Percentiles rank a stretch among this genome's conserved stretches.
These are phyloP conservation scores for Xylaria arbuscula DNA, from an alignment of 2,329 filamentous ascomycete species.

Conservation along the genomic window DNA sequence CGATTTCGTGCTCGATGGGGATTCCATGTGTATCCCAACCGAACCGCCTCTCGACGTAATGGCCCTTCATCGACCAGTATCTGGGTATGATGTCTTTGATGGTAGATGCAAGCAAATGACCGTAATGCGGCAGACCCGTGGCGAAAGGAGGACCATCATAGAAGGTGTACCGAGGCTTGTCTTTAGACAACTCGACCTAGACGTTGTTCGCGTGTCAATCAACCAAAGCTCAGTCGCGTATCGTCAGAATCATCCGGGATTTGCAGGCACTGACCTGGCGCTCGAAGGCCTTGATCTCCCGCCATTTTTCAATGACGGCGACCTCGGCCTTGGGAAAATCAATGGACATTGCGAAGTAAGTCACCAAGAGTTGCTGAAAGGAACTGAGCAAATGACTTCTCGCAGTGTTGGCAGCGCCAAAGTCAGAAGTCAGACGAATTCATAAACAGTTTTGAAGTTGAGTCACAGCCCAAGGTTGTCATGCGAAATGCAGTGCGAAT, in stretches of 20 bases:
- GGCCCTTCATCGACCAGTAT: conserved; percentile 98
- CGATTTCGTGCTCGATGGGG: conserved; percentile 96
- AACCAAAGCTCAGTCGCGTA: conserved; percentile 34
- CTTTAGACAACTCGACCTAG: conserved; percentile 80
- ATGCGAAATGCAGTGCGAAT: conserved; percentile 19
- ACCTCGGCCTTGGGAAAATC: conserved; percentile 94
- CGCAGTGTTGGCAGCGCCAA: conserved; percentile 3
- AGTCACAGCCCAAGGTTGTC: conserved; percentile 33
- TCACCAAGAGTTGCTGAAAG: conserved; percentile 11
- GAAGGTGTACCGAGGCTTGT: conserved; percentile 88
- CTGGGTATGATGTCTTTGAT: conserved; percentile 97
- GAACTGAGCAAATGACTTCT: conserved; percentile 9
- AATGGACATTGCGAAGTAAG: conserved; percentile 74
- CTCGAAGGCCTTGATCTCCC: conserved; percentile 90
- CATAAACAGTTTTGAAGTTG: conserved; percentile 24
- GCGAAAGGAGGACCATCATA: conserved; percentile 89
- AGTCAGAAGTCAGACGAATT: conserved; percentile 9
- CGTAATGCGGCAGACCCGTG: conserved; percentile 75
- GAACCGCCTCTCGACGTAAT: conserved; percentile 90
- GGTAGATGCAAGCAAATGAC: conserved; percentile 86
- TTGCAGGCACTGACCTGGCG: conserved; percentile 69
- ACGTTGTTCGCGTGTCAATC: conserved; percentile 23
- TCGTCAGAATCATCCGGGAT: conserved; percentile 3
- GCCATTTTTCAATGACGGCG: conserved; percentile 85
- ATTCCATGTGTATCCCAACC: conserved; percentile 97